Percentiles rank a stretch among this genome's conserved stretches.
phyloP scores from a whole-genome alignment of 495 filamentous ascomycete genomes.

The Geopyxis carbonaria region DNA sequence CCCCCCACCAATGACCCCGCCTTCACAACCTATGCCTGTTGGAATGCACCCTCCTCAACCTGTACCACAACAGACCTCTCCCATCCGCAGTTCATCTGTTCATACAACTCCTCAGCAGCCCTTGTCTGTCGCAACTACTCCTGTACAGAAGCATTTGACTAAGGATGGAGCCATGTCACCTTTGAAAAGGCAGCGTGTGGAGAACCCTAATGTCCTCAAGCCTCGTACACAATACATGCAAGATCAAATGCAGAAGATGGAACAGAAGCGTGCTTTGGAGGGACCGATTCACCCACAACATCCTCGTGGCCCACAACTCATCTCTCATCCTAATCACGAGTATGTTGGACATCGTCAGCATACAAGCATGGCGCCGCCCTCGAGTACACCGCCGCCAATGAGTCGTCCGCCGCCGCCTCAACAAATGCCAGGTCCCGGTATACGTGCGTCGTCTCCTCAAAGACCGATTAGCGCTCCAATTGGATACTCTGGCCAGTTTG shows the following conservation, averaged over 20 bases:
- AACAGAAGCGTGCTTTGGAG: not conserved
- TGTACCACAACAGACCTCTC: slow-evolving; percentile 1
- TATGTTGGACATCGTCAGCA: not conserved
- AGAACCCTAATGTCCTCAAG: too few relatives aligned
- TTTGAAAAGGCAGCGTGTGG: too few relatives aligned
- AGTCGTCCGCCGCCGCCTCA: slow-evolving; percentile 10
- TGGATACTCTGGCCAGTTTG: too few relatives aligned
- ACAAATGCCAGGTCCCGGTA: slow-evolving; percentile 8
- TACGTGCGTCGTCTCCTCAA: slow-evolving; percentile 8
- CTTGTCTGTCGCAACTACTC: slow-evolving; percentile 2
- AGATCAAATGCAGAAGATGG: slow-evolving; percentile 1
- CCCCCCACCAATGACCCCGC: too few relatives aligned
- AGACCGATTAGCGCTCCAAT: not conserved
- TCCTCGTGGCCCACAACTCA: too few relatives aligned
- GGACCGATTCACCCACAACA: not conserved
- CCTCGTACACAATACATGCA: too few relatives aligned
- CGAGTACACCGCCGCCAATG: slow-evolving; percentile 14
- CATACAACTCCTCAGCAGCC: not conserved
- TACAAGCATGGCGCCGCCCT: slow-evolving; percentile 3
- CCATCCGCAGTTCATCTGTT: not conserved
- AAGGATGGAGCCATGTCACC: not conserved
- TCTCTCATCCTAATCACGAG: not conserved
- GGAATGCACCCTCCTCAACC: slow-evolving; percentile 5
- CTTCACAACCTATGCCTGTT: slow-evolving; percentile 1
- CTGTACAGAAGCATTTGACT: not conserved